A percentile compares a stretch with the other conserved stretches of the same genome.
These are phyloP conservation scores for Nephelium lappaceum DNA, from an alignment of 345 rosid genomes.

Conservation along the genomic window DNA sequence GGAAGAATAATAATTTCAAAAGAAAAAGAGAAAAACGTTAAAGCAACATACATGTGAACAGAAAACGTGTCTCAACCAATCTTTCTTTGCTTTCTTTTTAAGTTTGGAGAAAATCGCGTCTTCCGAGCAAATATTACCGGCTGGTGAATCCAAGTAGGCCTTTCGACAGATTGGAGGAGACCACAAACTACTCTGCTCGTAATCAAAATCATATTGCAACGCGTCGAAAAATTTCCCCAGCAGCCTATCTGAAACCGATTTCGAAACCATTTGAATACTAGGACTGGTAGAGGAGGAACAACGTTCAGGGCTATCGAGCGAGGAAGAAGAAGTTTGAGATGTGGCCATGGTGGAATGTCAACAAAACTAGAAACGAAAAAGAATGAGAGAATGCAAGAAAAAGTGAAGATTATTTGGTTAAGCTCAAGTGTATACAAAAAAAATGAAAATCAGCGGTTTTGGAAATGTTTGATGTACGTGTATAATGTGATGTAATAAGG, in stretches of 20 bases:
- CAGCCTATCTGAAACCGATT: constrained; percentile 33
- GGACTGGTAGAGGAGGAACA: constrained; percentile 3
- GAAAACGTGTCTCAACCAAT: constrained; percentile 11
- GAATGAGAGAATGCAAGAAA: background rate
- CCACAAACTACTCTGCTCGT: constrained; percentile 45
- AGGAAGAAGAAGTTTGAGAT: constrained; percentile 7
- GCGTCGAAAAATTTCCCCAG: constrained; percentile 44
- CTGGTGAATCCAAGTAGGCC: constrained; percentile 30
- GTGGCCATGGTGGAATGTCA: background rate
- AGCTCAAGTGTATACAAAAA: background rate
- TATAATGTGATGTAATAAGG: background rate
- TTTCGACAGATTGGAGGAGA: constrained; percentile 38
- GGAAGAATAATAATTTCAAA: too few species aligned
- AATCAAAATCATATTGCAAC: constrained; percentile 42
- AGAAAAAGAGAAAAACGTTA: too few species aligned
- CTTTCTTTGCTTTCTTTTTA: constrained; percentile 25
- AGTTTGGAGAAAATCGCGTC: constrained; percentile 3
- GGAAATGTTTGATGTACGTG: background rate
- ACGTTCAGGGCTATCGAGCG: background rate
- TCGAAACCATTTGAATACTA: constrained; percentile 35
- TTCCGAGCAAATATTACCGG: constrained; percentile 9
- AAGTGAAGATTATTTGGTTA: constrained; percentile 5
- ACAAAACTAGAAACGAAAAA: background rate
- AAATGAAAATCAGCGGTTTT: too few species aligned
- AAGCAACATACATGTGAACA: constrained; percentile 20